Evolutionary conservation across 257 asterid genomes (phyloP).

Genomic region (Solanum etuberosum): DNA sequence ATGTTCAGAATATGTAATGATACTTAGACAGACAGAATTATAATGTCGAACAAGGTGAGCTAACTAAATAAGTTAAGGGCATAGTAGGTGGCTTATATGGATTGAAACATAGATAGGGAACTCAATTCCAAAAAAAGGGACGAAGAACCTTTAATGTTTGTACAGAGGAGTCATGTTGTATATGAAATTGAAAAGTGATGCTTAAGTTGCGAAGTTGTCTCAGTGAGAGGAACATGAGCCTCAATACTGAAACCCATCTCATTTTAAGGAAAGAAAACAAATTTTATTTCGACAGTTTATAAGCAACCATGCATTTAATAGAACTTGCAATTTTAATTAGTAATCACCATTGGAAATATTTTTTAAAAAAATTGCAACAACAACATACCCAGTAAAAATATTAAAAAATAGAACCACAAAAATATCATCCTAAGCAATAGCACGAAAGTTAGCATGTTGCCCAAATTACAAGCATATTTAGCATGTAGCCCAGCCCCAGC

Average conservation of each 20-base stretch:
- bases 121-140: not conserved
- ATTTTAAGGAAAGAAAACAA: not conserved
- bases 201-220: not conserved
- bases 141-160: not conserved
- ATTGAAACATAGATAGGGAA: not conserved
- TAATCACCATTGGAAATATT: not conserved
- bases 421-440: not conserved
- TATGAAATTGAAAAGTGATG: not conserved
- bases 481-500: not conserved
- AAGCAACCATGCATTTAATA: not conserved
- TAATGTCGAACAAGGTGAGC: not conserved
- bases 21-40: not conserved
- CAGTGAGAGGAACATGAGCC: not conserved
- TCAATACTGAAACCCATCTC: not conserved
- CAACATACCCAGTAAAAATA: not conserved
- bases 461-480: not conserved
- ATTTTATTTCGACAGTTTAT: not conserved
- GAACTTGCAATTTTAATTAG: not conserved
- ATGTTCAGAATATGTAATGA: not conserved
- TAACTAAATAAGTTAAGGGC: not conserved
- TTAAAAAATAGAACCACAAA: not conserved
- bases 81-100: not conserved
- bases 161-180: not conserved
- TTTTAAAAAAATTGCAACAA: not conserved
- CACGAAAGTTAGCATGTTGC: not conserved